These are phyloP conservation scores for Abortiporus biennis DNA, from an alignment of 1,284 basidiomycete species.

Conservation along the genomic window DNA sequence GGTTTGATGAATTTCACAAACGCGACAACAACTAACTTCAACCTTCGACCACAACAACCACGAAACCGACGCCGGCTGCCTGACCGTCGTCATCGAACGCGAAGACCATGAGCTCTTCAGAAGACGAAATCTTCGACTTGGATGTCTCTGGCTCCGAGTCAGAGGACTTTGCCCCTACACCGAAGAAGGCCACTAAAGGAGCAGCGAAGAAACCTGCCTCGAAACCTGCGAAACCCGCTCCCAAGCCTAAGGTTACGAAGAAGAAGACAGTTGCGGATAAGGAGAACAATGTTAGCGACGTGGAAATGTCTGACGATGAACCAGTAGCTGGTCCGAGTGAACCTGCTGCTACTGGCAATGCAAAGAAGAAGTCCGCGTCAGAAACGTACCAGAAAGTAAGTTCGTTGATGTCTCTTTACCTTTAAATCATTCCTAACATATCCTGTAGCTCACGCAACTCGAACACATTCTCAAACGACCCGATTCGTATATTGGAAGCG, in stretches of 20 bases:
- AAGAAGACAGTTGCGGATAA: conserved; percentile 67
- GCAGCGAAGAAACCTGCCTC: conserved; percentile 31
- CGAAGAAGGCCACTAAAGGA: conserved; percentile 45
- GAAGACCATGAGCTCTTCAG: conserved; percentile 48
- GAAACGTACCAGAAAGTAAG: conserved; percentile 85
- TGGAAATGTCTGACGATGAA: conserved; percentile 40
- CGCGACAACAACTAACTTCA: no score
- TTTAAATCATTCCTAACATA: conserved; percentile 7
- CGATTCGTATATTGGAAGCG: conserved; percentile 96
- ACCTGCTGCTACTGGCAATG: conserved; percentile 27
- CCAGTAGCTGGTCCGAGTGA: conserved; percentile 27
- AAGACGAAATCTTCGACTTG: conserved; percentile 61
- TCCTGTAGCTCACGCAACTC: conserved; percentile 80
- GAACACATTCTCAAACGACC: conserved; percentile 97
- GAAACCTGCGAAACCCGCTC: conserved; percentile 8
- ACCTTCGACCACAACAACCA: no score
- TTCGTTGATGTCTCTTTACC: not conserved
- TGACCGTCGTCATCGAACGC: no score
- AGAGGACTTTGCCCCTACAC: conserved; percentile 54
- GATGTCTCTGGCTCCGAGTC: conserved; percentile 55
- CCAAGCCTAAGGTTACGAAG: conserved; percentile 44
- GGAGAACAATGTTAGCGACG: conserved; percentile 42
- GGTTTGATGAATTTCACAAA: no score
- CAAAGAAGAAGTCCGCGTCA: conserved; percentile 82
- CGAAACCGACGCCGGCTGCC: no score